Percentiles rank a stretch among this genome's conserved stretches.
These are phyloP conservation scores for Hansenula sp. DNA, from an alignment of 1,139 yeast genomes.

Conservation along the genomic window DNA sequence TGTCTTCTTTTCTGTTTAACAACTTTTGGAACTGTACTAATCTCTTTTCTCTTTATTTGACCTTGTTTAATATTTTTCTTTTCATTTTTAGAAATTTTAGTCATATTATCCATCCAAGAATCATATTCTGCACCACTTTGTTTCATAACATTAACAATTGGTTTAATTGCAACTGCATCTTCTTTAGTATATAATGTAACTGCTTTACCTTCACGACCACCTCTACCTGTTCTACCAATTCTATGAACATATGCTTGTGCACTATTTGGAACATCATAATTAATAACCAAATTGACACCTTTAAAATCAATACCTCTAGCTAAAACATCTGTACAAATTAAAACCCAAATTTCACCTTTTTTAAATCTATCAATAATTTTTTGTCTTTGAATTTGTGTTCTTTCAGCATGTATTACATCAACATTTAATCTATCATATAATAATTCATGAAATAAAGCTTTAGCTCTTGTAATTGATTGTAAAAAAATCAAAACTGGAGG, in stretches of 20 bases:
- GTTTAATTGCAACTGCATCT: constrained; percentile 70
- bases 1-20: constrained; percentile 61
- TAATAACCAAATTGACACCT: constrained; percentile 90
- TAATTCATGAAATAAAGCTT: constrained; percentile 89
- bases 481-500: constrained; percentile 93
- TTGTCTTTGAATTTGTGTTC: constrained; percentile 86
- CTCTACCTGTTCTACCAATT: constrained; percentile 98
- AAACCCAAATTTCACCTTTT: constrained; percentile 90
- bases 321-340: constrained; percentile 93
- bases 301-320: constrained; percentile 97
- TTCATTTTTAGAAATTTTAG: constrained; percentile 64
- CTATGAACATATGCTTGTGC: constrained; percentile 97
- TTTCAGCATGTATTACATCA: constrained; percentile 94
- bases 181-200: constrained; percentile 92
- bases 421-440: constrained; percentile 88
- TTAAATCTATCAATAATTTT: constrained; percentile 79
- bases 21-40: constrained; percentile 81
- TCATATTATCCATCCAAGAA: constrained; percentile 76
- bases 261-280: constrained; percentile 92
- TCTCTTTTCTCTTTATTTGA: constrained; percentile 63
- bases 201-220: constrained; percentile 81
- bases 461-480: constrained; percentile 90
- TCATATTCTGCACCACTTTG: constrained; percentile 79
- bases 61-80: constrained; percentile 60
- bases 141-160: constrained; percentile 90